Evolutionary conservation across 495 filamentous ascomycete species (phyloP), one percentile per base, ranked within the genome.

Genomic region (Xylaria bambusicola): DNA sequence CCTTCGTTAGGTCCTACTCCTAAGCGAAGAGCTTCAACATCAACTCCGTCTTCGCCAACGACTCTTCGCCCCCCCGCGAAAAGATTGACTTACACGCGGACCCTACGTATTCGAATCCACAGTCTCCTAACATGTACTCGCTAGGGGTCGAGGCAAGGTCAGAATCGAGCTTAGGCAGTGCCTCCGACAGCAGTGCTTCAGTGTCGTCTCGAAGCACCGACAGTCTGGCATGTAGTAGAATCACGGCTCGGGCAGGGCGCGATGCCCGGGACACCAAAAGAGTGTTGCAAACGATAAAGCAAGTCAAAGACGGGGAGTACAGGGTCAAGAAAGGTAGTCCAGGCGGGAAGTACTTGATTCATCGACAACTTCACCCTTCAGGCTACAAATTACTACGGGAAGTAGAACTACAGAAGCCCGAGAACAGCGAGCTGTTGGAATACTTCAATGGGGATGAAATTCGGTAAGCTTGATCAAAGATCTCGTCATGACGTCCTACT

Each of bases 261-360:
- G 44, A 46, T n/a, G 44, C 20, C 18, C 7, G 5, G n/a, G 45
- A 48, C 21, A 24, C 6, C 4, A 27, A 8, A 15, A 7, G 45
- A 27, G 45, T 48, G n/a, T 20, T 48, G 6, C 45, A 24, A 48
- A 48, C 45, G 29, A 48, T 48, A 29, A 29, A 29, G 21, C 24
- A 48, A 17, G 45, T 48, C 15, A 48, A 29, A 10, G 13, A 29
- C 1, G 24, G 24, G 3, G 21, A 1, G 4, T 29, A 48, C 12
- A 29, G 12, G 23, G 23, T 46, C 44, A 48, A 48, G 45, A 48
- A 48, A 27, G 45, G 45, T 9, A 20, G 23, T 0, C 24, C 13
- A 6, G 45, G 45, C 10, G 45, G 45, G 12, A 48, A 48, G 6
- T 29, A 48, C 45, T 17, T 48, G 24, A 17, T 48, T 17, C 45